These are phyloP conservation scores for Omphalotus olearius DNA, from an alignment of 1,284 basidiomycete genomes.

Conservation along the genomic window DNA sequence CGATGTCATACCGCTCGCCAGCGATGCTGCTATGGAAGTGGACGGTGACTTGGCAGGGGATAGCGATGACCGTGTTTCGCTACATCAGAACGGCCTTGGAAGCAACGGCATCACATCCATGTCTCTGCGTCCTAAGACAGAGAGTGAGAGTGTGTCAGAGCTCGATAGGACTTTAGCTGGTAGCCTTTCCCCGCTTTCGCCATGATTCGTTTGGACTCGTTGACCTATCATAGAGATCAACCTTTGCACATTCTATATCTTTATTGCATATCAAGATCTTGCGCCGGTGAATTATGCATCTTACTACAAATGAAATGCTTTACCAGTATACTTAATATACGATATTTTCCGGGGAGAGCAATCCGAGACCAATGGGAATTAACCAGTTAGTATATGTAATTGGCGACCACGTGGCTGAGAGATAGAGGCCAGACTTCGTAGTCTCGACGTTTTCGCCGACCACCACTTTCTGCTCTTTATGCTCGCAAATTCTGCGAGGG, in stretches of 20 bases:
- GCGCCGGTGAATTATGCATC: background rate
- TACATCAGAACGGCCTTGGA: background rate
- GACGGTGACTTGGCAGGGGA: constrained; percentile 2
- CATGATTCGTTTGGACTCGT: background rate
- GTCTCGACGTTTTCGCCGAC: background rate
- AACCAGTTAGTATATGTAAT: too few relatives aligned
- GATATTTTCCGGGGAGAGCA: too few relatives aligned
- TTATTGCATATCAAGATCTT: background rate
- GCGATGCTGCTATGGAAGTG: background rate
- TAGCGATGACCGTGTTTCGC: constrained; percentile 5
- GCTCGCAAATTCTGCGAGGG: constrained; percentile 45
- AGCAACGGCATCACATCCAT: constrained; percentile 5
- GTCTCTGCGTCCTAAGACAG: background rate
- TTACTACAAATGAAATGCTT: background rate
- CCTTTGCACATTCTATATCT: constrained; percentile 14
- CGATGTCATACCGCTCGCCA: too few relatives aligned
- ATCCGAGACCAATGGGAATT: too few relatives aligned
- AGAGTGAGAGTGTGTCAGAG: constrained; percentile 6
- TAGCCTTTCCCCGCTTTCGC: constrained; percentile 26
- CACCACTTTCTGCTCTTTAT: constrained; percentile 32
- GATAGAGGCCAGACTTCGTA: background rate
- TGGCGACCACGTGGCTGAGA: too few relatives aligned
- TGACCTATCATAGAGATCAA: background rate
- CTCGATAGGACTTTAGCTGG: constrained; percentile 25
- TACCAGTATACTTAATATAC: too few relatives aligned